These are phyloP conservation scores for Leccinum longicurvipes DNA, from an alignment of 768 basidiomycete species.

Conservation along the genomic window DNA sequence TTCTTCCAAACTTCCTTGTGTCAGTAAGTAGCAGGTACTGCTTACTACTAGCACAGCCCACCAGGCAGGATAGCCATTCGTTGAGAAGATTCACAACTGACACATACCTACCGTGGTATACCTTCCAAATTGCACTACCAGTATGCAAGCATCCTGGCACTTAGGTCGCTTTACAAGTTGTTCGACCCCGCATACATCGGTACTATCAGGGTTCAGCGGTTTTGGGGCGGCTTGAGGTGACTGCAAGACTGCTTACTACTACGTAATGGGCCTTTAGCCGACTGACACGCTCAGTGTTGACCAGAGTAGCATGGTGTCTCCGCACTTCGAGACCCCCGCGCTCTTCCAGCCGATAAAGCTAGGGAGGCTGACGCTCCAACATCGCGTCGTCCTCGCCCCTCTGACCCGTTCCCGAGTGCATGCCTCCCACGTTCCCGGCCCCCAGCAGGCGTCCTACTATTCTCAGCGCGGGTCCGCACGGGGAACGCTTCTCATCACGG, in stretches of 20 bases:
- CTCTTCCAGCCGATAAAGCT: neutral
- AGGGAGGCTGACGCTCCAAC: neutral
- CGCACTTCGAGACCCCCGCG: neutral
- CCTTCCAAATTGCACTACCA: neutral
- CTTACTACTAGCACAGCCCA: neutral
- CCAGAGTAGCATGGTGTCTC: neutral
- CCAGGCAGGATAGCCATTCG: neutral
- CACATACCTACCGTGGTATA: neutral
- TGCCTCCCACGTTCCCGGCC: neutral
- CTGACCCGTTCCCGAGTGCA: neutral
- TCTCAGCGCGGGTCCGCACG: neutral
- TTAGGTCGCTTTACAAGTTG: too few species aligned
- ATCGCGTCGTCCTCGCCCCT: neutral
- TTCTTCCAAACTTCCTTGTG: neutral
- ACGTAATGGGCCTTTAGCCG: neutral
- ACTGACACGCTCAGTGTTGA: neutral
- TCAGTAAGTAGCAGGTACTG: neutral
- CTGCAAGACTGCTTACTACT: neutral
- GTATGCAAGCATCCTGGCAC: too few species aligned
- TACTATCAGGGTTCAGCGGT: too few species aligned
- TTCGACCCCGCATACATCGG: too few species aligned
- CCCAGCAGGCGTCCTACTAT: neutral
- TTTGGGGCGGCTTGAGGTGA: too few species aligned
- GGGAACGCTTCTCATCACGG: neutral
- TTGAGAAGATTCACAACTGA: neutral